Conservation (phyloP, 352 stramenopile species). For the Phytopythium chamaehyphon region DNA sequence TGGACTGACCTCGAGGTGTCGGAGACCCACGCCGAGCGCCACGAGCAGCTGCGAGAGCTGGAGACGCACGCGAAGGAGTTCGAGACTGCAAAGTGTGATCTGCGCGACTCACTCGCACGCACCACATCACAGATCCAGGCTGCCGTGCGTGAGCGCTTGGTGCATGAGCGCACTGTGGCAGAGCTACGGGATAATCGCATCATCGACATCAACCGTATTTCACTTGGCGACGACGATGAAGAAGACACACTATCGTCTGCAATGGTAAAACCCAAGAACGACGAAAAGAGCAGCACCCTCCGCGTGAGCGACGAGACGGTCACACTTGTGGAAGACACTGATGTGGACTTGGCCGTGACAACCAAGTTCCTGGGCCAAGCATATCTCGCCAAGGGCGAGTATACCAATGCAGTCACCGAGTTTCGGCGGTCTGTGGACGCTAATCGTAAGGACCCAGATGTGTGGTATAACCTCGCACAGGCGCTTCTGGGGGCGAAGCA, state of each 20-base stretch:
- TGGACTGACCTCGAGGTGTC: slow-evolving; percentile 59
- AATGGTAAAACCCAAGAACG: slow-evolving; percentile 6
- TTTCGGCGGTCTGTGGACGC: slow-evolving; percentile 69
- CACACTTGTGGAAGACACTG: slow-evolving; percentile 40
- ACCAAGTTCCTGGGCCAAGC: slow-evolving; percentile 73
- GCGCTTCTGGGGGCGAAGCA: slow-evolving; percentile 52
- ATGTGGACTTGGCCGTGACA: slow-evolving; percentile 58
- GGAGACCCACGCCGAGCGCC: slow-evolving; percentile 53
- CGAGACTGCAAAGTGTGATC: slow-evolving; percentile 41
- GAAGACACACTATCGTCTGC: slow-evolving; percentile 10
- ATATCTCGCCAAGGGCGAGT: slow-evolving; percentile 66
- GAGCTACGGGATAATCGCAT: slow-evolving; percentile 54
- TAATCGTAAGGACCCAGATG: slow-evolving; percentile 60
- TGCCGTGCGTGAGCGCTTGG: slow-evolving; percentile 32
- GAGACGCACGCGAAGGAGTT: slow-evolving; percentile 65
- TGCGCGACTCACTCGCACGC: slow-evolving; percentile 50
- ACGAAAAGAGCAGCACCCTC: slow-evolving; percentile 13
- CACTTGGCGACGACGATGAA: slow-evolving; percentile 44
- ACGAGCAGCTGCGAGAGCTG: slow-evolving; percentile 67
- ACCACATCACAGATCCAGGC: slow-evolving; percentile 15
- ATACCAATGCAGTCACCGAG: slow-evolving; percentile 45
- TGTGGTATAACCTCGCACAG: slow-evolving; percentile 75
- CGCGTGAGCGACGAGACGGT: slow-evolving; percentile 26
- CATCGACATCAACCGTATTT: slow-evolving; percentile 65
- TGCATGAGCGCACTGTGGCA: slow-evolving; percentile 28